Evolutionary conservation across 2,329 filamentous ascomycete species (phyloP).

Genomic region (Thelonectria rubi): DNA sequence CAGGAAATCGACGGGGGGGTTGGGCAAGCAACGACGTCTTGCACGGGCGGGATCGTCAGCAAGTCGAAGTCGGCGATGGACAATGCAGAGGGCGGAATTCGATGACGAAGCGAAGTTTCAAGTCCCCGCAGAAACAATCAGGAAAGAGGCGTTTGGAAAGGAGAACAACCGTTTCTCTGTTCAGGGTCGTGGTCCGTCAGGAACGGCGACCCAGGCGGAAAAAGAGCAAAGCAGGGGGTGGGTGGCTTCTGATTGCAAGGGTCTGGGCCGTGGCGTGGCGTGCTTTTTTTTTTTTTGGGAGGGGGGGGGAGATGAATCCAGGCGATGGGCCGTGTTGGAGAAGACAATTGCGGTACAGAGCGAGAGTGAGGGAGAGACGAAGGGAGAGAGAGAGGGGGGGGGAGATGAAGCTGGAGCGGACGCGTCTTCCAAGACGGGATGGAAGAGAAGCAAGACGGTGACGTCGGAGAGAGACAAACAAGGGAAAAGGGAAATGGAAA

Average conservation of each 20-base stretch:
- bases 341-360: conserved; percentile 23
- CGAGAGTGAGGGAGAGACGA: not conserved
- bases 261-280: conserved; percentile 37
- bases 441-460: not conserved
- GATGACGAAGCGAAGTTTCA: conserved; percentile 42
- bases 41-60: not conserved
- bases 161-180: conserved; percentile 34
- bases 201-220: conserved; percentile 36
- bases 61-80: conserved; percentile 26
- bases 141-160: conserved; percentile 36
- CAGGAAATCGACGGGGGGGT: conserved; percentile 6
- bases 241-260: conserved; percentile 42
- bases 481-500: too few species aligned
- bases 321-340: conserved; percentile 26
- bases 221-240: conserved; percentile 41
- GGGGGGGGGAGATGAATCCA: conserved; percentile 5
- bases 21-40: not conserved
- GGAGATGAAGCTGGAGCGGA: not conserved
- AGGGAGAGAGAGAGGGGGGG: not conserved
- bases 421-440: not conserved
- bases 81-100: conserved; percentile 31
- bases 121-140: conserved; percentile 42
- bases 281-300: conserved; percentile 29
- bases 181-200: conserved; percentile 34
- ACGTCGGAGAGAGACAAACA: not conserved